A percentile compares a stretch with the other conserved stretches of the same genome.
Conservation (phyloP, 306 rosid genomes). For the Dryas drummondii region DNA sequence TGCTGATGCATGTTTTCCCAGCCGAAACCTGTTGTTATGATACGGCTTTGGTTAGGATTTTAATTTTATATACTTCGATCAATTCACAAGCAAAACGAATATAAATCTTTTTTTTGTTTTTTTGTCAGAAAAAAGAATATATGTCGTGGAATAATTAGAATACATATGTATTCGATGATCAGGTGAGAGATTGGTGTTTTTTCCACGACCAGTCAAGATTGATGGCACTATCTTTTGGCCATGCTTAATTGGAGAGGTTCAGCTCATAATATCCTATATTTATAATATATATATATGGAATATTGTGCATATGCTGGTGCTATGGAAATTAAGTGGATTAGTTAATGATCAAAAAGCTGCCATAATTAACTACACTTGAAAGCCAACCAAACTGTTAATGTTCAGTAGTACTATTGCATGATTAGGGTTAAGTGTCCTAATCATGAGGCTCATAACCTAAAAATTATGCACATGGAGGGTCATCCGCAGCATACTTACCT, state of each 20-base stretch:
- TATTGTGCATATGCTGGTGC: too few species aligned
- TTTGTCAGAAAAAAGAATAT: background rate
- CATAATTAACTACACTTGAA: conserved; percentile 2
- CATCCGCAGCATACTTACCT: background rate
- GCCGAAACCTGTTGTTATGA: too few species aligned
- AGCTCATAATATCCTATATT: background rate
- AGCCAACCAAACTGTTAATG: conserved; percentile 34
- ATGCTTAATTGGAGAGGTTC: background rate
- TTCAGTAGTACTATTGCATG: conserved; percentile 21
- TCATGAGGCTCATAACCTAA: conserved; percentile 27
- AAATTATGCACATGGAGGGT: conserved; percentile 1
- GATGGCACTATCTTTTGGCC: background rate
- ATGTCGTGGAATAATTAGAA: background rate
- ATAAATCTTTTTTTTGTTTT: too few species aligned
- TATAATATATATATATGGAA: too few species aligned
- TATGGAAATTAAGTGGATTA: conserved; percentile 10
- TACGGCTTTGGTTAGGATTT: too few species aligned
- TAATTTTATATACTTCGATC: too few species aligned
- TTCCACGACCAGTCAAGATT: background rate
- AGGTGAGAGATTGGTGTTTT: conserved; percentile 2
- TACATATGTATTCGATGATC: background rate
- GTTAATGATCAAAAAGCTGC: conserved; percentile 4
- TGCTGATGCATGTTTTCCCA: too few species aligned
- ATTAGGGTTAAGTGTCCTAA: conserved; percentile 33
- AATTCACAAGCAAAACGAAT: too few species aligned